Conservation (phyloP, 1,284 basidiomycete species). For the Pseudozyma pruni region DNA sequence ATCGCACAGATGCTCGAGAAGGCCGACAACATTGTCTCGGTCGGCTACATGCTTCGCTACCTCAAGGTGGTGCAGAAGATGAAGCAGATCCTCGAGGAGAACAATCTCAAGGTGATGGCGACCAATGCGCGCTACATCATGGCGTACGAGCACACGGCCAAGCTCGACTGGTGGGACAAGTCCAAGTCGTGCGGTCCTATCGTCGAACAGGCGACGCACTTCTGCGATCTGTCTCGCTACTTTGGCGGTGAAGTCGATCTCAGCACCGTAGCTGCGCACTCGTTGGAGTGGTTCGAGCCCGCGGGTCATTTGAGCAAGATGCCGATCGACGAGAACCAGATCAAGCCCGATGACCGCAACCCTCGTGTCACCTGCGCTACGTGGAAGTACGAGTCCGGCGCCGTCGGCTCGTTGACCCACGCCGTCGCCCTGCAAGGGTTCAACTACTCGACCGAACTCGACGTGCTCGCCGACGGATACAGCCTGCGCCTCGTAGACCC, state of each 20-base stretch:
- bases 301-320: constrained; percentile 87
- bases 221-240: constrained; percentile 83
- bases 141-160: constrained; percentile 80
- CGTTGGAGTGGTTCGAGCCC: constrained; percentile 65
- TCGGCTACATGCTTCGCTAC: constrained; percentile 76
- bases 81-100: constrained; percentile 91
- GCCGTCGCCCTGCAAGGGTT: constrained; percentile 65
- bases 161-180: constrained; percentile 97
- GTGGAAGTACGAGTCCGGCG: constrained; percentile 66
- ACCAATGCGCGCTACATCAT: constrained; percentile 95
- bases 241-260: constrained; percentile 97
- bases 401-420: constrained; percentile 66
- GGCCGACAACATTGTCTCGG: constrained; percentile 79
- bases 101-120: constrained; percentile 95
- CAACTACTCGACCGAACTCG: constrained; percentile 66
- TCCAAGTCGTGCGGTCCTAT: constrained; percentile 88
- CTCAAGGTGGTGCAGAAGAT: constrained; percentile 87
- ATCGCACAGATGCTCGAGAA: constrained; percentile 65
- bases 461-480: constrained; percentile 66
- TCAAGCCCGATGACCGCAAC: constrained; percentile 70
- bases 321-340: constrained; percentile 80
- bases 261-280: constrained; percentile 75
- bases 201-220: constrained; percentile 94
- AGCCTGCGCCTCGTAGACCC: constrained; percentile 65
- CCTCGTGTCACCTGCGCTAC: constrained; percentile 66